A percentile compares a stretch with the other conserved stretches of the same genome.
Conservation (phyloP, 2,329 filamentous ascomycete species). For the Diatrype stigma region DNA sequence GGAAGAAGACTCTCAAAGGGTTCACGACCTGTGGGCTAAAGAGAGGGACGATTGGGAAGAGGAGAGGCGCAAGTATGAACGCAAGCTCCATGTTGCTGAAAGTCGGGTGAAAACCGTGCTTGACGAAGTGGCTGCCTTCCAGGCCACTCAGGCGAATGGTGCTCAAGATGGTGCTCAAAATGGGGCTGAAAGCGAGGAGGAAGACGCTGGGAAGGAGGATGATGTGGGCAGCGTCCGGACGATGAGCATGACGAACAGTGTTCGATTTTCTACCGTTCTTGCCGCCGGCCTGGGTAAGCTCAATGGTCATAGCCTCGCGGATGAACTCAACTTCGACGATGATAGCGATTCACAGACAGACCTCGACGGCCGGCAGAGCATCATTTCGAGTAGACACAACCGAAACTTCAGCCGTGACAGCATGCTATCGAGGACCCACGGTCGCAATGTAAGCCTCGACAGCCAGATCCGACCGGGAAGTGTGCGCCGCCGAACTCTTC, state of each 20-base stretch:
- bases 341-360: slow-evolving; percentile 71
- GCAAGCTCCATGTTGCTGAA: slow-evolving; percentile 86
- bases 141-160: slow-evolving; percentile 48
- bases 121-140: slow-evolving; percentile 75
- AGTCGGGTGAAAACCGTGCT: slow-evolving; percentile 77
- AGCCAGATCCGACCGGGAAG: slow-evolving; percentile 54
- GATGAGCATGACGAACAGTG: slow-evolving; percentile 67
- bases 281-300: slow-evolving; percentile 50
- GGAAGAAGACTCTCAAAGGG: slow-evolving; percentile 77
- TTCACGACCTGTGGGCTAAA: slow-evolving; percentile 74
- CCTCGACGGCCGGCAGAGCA: slow-evolving; percentile 63
- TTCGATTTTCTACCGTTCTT: slow-evolving; percentile 69
- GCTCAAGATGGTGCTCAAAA: slow-evolving; percentile 30
- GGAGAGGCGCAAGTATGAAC: slow-evolving; percentile 76
- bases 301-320: slow-evolving; percentile 75
- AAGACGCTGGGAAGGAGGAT: slow-evolving; percentile 59
- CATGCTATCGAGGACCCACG: slow-evolving; percentile 42
- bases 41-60: slow-evolving; percentile 84
- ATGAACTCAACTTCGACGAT: slow-evolving; percentile 84
- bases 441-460: slow-evolving; percentile 55
- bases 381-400: slow-evolving; percentile 49
- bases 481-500: slow-evolving; percentile 47
- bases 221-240: slow-evolving; percentile 72
- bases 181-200: slow-evolving; percentile 52
- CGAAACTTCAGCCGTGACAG: slow-evolving; percentile 58